A percentile compares a stretch with the other conserved stretches of the same genome.
Conservation (phyloP, 441 rosid species). For the Dalechampia spathulata region DNA sequence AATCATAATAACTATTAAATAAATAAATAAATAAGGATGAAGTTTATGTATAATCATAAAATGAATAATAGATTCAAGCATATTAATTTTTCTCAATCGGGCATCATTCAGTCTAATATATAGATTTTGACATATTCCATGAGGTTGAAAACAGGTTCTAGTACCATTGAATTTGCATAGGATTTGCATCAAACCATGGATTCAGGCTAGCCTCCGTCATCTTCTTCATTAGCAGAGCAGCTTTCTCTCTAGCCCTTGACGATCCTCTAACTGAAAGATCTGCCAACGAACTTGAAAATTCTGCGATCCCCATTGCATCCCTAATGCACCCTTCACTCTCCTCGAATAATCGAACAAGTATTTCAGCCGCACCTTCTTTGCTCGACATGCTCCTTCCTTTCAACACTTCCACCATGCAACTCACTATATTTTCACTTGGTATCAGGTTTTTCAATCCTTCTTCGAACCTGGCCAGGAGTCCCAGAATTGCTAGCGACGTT, state of each 20-base stretch:
- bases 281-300: constrained; percentile 30
- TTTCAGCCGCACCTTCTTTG: constrained; percentile 58
- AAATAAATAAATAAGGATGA: too few relatives aligned
- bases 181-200: constrained; percentile 15
- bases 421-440: constrained; percentile 31
- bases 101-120: too few relatives aligned
- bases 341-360: constrained; percentile 41
- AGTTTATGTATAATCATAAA: too few relatives aligned
- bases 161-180: constrained; percentile 17
- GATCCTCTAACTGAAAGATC: constrained; percentile 58
- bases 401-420: constrained; percentile 33
- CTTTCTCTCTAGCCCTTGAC: constrained; percentile 42
- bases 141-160: too few relatives aligned
- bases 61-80: too few relatives aligned
- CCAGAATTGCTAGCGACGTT: constrained; percentile 33
- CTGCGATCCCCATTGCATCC: constrained; percentile 36
- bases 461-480: constrained; percentile 39
- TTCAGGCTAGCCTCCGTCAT: constrained; percentile 28
- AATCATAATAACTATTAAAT: too few relatives aligned
- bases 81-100: too few relatives aligned
- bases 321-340: constrained; percentile 45
- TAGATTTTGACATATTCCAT: too few relatives aligned
- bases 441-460: constrained; percentile 41
- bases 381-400: constrained; percentile 44
- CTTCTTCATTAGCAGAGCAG: constrained; percentile 35